phyloP scores from a whole-genome alignment of 371 early-diverging fungal genomes.

The Phascolomyces articulosus region DNA sequence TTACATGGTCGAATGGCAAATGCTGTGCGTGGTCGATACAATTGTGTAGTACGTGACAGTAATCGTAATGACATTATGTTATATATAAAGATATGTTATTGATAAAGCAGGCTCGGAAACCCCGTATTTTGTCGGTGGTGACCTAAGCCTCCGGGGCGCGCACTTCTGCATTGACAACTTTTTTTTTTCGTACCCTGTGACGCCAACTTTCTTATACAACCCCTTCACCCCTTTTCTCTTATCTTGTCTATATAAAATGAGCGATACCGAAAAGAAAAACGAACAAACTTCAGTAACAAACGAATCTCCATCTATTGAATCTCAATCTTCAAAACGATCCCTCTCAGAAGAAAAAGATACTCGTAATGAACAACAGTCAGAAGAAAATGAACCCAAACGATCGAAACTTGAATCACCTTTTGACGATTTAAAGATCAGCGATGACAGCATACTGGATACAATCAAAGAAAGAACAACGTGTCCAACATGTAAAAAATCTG shows the following conservation, averaged over 20 bases:
- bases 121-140: neutral
- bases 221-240: neutral
- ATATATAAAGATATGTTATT: neutral
- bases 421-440: constrained; percentile 42
- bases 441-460: constrained; percentile 36
- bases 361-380: neutral
- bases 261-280: neutral
- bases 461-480: constrained; percentile 51
- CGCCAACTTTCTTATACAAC: neutral
- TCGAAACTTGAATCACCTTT: constrained; percentile 24
- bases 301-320: neutral
- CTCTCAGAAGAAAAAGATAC: neutral
- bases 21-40: neutral
- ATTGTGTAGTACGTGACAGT: neutral
- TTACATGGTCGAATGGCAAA: constrained; percentile 4
- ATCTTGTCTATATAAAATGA: neutral
- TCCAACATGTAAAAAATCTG: constrained; percentile 59
- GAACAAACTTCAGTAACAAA: neutral
- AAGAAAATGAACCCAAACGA: constrained; percentile 3
- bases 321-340: neutral
- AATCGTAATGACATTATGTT: constrained; percentile 5
- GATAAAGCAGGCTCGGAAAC: neutral
- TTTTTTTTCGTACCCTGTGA: neutral
- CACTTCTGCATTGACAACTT: constrained; percentile 2
- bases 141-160: neutral